phyloP scores from a whole-genome alignment of 164 flowering plant species.

The Macadamia integrifolia region DNA sequence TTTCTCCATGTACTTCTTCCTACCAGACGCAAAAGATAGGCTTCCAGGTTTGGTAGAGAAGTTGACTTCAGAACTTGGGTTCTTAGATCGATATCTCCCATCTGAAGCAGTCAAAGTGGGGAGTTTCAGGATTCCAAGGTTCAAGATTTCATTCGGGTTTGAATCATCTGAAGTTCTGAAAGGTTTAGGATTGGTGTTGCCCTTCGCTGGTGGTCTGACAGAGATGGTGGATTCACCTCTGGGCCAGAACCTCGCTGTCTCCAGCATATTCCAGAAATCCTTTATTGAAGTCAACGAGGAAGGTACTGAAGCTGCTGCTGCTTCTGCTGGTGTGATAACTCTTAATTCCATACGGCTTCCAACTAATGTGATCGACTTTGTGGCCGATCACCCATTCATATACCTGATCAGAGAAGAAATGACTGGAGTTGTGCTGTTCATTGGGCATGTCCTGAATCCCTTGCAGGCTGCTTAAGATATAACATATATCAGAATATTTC shows the following conservation, averaged over 20 bases:
- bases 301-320: slow-evolving; percentile 78
- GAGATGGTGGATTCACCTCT: slow-evolving; percentile 61
- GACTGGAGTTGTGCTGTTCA: slow-evolving; percentile 54
- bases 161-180: slow-evolving; percentile 50
- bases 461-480: background rate
- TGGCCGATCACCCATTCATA: slow-evolving; percentile 76
- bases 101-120: slow-evolving; percentile 36
- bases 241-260: slow-evolving; percentile 37
- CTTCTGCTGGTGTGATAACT: slow-evolving; percentile 34
- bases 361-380: slow-evolving; percentile 36
- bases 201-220: slow-evolving; percentile 47
- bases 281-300: slow-evolving; percentile 74
- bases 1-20: slow-evolving; percentile 66
- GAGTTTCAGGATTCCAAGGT: slow-evolving; percentile 54
- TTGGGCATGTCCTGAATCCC: slow-evolving; percentile 60
- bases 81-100: slow-evolving; percentile 48
- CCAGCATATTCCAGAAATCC: slow-evolving; percentile 56
- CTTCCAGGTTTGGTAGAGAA: slow-evolving; percentile 46
- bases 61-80: slow-evolving; percentile 38
- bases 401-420: slow-evolving; percentile 59
- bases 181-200: slow-evolving; percentile 45
- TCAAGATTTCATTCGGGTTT: slow-evolving; percentile 62
- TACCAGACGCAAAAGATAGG: slow-evolving; percentile 64
- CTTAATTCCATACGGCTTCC: no score
- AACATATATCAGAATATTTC: no score